phyloP scores from a whole-genome alignment of 2,329 filamentous ascomycete species.

The Phaeophleospora eucalypticola region DNA sequence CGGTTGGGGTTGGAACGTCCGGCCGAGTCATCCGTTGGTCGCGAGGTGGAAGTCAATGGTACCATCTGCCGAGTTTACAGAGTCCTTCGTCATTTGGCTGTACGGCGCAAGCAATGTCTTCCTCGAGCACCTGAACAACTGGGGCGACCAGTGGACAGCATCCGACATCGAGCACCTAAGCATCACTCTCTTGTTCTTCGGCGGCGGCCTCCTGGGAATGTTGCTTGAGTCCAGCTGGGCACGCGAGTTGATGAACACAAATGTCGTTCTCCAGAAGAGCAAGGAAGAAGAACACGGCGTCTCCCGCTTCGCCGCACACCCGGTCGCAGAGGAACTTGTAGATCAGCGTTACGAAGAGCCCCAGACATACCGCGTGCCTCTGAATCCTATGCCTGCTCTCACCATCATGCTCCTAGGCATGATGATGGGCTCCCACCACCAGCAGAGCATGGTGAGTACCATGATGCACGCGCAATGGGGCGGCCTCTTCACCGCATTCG shows the following conservation, averaged over 20 bases:
- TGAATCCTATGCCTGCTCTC: conserved; percentile 84
- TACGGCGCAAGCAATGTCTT: conserved; percentile 91
- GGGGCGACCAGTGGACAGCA: conserved; percentile 67
- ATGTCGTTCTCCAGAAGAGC: conserved; percentile 41
- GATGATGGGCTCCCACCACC: conserved; percentile 94
- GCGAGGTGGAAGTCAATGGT: conserved; percentile 58
- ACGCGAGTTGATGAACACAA: conserved; percentile 60
- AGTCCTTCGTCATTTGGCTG: conserved; percentile 83
- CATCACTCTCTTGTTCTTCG: conserved; percentile 90
- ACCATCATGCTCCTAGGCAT: conserved; percentile 82
- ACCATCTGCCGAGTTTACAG: conserved; percentile 81
- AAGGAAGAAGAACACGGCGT: conserved; percentile 28
- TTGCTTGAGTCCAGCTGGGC: conserved; percentile 46
- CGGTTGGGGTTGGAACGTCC: conserved; percentile 94
- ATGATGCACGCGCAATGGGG: conserved; percentile 97
- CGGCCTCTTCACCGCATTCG: conserved; percentile 73
- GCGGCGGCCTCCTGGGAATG: conserved; percentile 66
- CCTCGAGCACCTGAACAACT: conserved; percentile 76
- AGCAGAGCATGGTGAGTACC: conserved; percentile 74
- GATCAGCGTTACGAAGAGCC: conserved; percentile 56
- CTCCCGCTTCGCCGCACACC: conserved; percentile 10
- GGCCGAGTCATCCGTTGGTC: conserved; percentile 56
- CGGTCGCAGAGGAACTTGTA: conserved; percentile 1
- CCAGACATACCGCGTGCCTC: conserved; percentile 65
- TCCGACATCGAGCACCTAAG: conserved; percentile 87